Base-by-base conservation (phyloP, 495 filamentous ascomycete species). In the Viridothelium virens region DNA sequence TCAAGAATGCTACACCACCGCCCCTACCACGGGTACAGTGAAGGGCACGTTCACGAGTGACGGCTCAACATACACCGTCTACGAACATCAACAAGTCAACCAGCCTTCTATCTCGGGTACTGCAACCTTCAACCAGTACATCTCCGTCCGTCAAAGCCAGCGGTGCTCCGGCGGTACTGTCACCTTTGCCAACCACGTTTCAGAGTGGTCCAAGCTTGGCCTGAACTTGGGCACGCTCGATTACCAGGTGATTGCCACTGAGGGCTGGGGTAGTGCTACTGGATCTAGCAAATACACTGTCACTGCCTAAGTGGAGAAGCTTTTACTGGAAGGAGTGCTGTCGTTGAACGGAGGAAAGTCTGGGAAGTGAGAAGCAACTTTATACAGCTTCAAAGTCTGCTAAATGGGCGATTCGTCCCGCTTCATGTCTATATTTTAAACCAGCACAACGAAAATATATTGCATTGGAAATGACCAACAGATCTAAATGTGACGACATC, bases 161-260 rank as follows among this genome's bases (percentile, higher is more conserved):
- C n/a, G 64, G 34, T 59, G 53, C 53, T 10, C 10, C 33, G 39
- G 50, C 38, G 64, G 64, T 12, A 66, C 64, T 7, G 56, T 66
- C 1, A 66, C 64, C 34, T 59, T 62, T 46, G 64, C 46, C 38
- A 66, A 66, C 64, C 64, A 66, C 50, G 50, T 66, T 14, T 39
- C 44, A 1, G 63, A 46, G 34, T 65, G 63, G 63, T 16, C 38
- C 12, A 47, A 38, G n/a, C 66, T 74, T 6, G 79, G 78, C 39
- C 50, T 65, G 63, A 36, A 53, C 36, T 50, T 65, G 34, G 84
- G 84, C 0, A 73, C 73, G 1, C 81, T 83, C 74, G 77, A 86
- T 74, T 86, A 86, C 74, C 81, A 84, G 78, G 86, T 87, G 68
- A 73, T 88, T 9, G 80, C 81, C 4, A 85, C 81, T 1, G 84